Evolutionary conservation across 1,139 yeast species (phyloP).

Genomic region (Nakaseomyces bracarensis): DNA sequence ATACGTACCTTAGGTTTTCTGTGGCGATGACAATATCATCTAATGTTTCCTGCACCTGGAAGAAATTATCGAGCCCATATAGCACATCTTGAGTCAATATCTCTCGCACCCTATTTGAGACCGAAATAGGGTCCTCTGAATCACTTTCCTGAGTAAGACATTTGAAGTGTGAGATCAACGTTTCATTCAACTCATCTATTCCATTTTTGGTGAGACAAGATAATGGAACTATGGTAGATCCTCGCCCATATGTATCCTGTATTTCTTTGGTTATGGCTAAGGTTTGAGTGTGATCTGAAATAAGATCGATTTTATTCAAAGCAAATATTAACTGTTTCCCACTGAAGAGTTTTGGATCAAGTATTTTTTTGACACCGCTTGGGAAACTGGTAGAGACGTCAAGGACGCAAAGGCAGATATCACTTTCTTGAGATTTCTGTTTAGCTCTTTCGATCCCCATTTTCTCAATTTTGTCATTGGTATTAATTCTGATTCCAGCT

Average conservation of each 20-base stretch:
- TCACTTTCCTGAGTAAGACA: slow-evolving; percentile 37
- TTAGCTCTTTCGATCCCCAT: slow-evolving; percentile 82
- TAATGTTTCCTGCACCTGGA: slow-evolving; percentile 41
- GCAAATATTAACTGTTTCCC: slow-evolving; percentile 37
- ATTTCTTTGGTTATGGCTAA: slow-evolving; percentile 22
- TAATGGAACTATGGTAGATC: slow-evolving; percentile 34
- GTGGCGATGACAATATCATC: slow-evolving; percentile 71
- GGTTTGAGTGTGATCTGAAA: slow-evolving; percentile 25
- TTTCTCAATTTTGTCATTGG: slow-evolving; percentile 55
- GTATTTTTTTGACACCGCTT: slow-evolving; percentile 18
- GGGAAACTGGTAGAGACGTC: slow-evolving; percentile 26
- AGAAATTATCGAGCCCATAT: slow-evolving; percentile 59
- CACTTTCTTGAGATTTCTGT: slow-evolving; percentile 47
- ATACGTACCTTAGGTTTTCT: slow-evolving; percentile 65
- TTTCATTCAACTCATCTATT: slow-evolving; percentile 38
- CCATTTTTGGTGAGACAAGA: slow-evolving; percentile 62
- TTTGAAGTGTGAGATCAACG: slow-evolving; percentile 41
- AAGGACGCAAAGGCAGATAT: slow-evolving; percentile 48
- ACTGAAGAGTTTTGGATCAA: slow-evolving; percentile 31
- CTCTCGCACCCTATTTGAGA: slow-evolving; percentile 71
- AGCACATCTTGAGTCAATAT: slow-evolving; percentile 65
- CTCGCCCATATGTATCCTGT: slow-evolving; percentile 16
- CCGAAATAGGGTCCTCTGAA: slow-evolving; percentile 52
- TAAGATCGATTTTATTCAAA: slow-evolving; percentile 56
- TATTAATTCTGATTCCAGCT: slow-evolving; percentile 71